A percentile compares a stretch with the other conserved stretches of the same genome.
Conservation (phyloP, 768 basidiomycete genomes). For the Podaxis pistillaris region DNA sequence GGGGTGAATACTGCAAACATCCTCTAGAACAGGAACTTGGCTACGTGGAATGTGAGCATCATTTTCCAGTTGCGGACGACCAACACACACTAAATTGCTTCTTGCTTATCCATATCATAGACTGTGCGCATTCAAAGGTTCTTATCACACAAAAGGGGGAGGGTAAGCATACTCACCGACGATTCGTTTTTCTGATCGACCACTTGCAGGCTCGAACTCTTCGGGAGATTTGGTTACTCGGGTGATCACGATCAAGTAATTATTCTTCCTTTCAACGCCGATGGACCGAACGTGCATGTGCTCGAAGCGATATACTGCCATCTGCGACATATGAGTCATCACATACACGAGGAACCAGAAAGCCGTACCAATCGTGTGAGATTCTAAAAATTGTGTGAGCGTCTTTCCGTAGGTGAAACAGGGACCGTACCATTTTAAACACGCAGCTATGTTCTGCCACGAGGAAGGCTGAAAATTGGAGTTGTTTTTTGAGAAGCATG, state of each 20-base stretch:
- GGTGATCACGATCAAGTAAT: conserved; percentile 5
- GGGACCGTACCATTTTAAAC: conserved; percentile 6
- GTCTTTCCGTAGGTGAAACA: not conserved
- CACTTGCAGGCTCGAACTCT: conserved; percentile 4
- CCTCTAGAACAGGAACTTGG: conserved; percentile 10
- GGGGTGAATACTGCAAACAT: not conserved
- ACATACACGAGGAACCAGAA: not conserved
- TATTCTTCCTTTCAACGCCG: conserved; percentile 3
- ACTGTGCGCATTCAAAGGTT: not conserved
- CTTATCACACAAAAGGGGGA: not conserved
- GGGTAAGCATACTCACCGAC: not conserved
- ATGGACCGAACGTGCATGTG: conserved; percentile 8
- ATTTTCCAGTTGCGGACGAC: not conserved
- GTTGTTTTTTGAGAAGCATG: not conserved
- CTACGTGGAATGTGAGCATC: not conserved
- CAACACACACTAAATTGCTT: conserved; percentile 3
- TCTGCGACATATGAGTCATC: not conserved
- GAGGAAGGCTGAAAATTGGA: not conserved
- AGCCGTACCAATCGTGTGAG: not conserved
- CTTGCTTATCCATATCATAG: conserved; percentile 12
- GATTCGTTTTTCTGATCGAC: conserved; percentile 11
- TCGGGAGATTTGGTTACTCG: conserved; percentile 6
- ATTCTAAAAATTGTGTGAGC: conserved; percentile 1
- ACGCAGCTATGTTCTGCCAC: conserved; percentile 11
- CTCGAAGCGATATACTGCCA: conserved; percentile 12